Percentiles rank a stretch among this genome's conserved stretches.
These are phyloP conservation scores for Dalbergia cultrata DNA, from an alignment of 306 rosid genomes.

Conservation along the genomic window DNA sequence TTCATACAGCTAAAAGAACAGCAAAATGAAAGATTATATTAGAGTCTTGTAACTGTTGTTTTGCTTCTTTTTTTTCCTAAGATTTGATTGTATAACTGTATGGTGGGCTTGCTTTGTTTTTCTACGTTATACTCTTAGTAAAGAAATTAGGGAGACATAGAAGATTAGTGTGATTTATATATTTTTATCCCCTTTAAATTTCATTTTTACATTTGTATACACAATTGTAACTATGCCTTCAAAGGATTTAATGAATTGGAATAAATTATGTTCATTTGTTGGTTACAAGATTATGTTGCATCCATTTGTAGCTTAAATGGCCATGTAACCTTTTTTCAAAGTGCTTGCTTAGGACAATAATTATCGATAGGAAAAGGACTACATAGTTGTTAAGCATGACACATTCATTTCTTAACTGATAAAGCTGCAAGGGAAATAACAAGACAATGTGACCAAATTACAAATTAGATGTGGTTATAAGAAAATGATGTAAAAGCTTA, in stretches of 20 bases:
- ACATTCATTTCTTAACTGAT: too few relatives aligned
- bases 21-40: constrained; percentile 38
- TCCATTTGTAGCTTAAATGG: too few relatives aligned
- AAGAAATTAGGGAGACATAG: constrained; percentile 24
- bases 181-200: constrained; percentile 15
- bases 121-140: not conserved
- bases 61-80: constrained; percentile 33
- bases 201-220: constrained; percentile 36
- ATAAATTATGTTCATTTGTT: constrained; percentile 45
- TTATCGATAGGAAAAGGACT: too few relatives aligned
- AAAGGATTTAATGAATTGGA: constrained; percentile 54
- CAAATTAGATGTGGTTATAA: too few relatives aligned
- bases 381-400: too few relatives aligned
- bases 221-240: constrained; percentile 55
- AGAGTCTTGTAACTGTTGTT: constrained; percentile 20
- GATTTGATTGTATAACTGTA: constrained; percentile 47
- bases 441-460: too few relatives aligned
- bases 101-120: constrained; percentile 27
- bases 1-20: constrained; percentile 21
- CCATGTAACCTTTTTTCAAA: too few relatives aligned
- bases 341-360: too few relatives aligned
- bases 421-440: too few relatives aligned
- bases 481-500: too few relatives aligned
- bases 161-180: constrained; percentile 51
- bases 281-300: constrained; percentile 40